Evolutionary conservation across 2,329 filamentous ascomycete genomes (phyloP), one percentile per base, ranked within the genome.

Genomic region (Ceratocystis ficicola): DNA sequence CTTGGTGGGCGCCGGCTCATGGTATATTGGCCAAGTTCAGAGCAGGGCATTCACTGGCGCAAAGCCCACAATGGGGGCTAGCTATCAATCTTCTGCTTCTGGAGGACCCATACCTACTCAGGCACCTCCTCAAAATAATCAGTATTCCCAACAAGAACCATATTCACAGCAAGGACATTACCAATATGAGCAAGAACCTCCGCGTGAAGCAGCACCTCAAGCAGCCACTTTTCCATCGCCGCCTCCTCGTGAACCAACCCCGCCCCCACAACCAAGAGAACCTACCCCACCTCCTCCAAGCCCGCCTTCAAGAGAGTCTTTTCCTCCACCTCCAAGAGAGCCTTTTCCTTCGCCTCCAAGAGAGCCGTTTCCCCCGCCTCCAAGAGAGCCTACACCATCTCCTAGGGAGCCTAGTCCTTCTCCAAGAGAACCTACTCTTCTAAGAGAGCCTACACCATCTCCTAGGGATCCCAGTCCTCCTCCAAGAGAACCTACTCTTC

Each of bases 1-100:
- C 15, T 84, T 83, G 5, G 86, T 95, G 30, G 90, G 86, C 4
- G 77, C 94, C 32, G 86, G 84, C 7, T 89, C 88, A 2, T 96
- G 91, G 90, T 84, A 86, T 1, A 69, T 76, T 66, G 75, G 76
- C 12, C 72, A 76, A 36, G 75, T 75, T 6, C 76, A 78, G 63
- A 73, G 73, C 20, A 73, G 73, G 10, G 59, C 44, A 32, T 59
- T 69, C 68, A 61, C 62, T 44, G 62, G 60, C n/a, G 20, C 68
- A 60, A 63, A 66, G 4, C 66, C 62, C 6, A n/a, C 62, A 25
- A 66, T 66, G 65, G 41, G 41, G 10, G 44, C 62, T 15, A 64
- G 65, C 10, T 57, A 62, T 50, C 68, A 65, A 63, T 68, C 64
- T 28, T 67, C 66, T 55, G 69, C 60, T 65, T 70, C 69, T 63